Base-by-base conservation (phyloP, 306 rosid species). In the Fragaria nilgerrensis region DNA sequence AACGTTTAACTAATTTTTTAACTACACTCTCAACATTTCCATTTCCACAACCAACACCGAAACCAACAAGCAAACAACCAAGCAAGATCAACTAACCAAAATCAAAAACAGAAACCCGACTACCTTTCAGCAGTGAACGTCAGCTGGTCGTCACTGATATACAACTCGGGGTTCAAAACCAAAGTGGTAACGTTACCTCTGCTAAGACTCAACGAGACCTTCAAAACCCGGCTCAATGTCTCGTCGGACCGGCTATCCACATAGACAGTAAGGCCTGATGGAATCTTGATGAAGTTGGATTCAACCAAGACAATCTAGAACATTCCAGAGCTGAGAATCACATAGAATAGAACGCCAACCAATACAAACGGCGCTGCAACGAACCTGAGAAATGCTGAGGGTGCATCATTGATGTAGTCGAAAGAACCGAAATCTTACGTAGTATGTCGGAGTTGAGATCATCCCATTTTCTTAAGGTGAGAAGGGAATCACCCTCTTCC, bases 201-300 rank as follows among this genome's bases (percentile, higher is more conserved):
- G 82, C 97, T 88, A 68, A 91, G 92, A 81, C 86, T 81, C 83
- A 91, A 53, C 37, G 92, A 88, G 48, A 85, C 79, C 90, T 86
- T 91, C 88, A 91, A 79, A 50, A 88, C 63, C 1, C 89, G 92
- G 56, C 86, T 85, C 79, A 89, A 78, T n/a, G 6, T 77, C 62
- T 58, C 77, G 72, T 91, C 97, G 15, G 92, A 89, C 7, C 83
- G 83, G 52, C 84, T 88, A 76, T 85, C 77, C 56, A 91, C 97
- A 45, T 91, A 89, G 50, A 89, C 91, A n/a, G 69, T 74, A 91
- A 0, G 97, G 97, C 87, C 44, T 85, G 74, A 3, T 77, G 87
- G 88, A n/a, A 81, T 91, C 80, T 86, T 88, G 80, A 91, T 85
- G 90, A 88, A 88, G 76, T 91, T 77, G 13, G 90, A 86, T 66